Conservation (phyloP, 2,329 filamentous ascomycete genomes). For the Dothiorella sarmentorum region DNA sequence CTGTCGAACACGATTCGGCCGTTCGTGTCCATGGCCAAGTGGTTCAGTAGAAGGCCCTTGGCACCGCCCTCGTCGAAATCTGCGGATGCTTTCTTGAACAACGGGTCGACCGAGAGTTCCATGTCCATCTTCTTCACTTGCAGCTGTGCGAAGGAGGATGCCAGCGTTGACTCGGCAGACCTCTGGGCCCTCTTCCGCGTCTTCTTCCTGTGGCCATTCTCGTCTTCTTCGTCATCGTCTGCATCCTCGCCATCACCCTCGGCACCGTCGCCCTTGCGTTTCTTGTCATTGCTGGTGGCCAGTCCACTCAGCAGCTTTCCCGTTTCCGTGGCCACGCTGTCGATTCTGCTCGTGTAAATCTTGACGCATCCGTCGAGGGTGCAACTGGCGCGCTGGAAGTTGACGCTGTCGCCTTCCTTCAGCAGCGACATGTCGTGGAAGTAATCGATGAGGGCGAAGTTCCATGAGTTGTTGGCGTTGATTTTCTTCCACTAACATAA, state of each 20-base stretch:
- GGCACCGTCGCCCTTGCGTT: slow-evolving; percentile 32
- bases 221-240: slow-evolving; percentile 64
- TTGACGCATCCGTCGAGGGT: slow-evolving; percentile 98
- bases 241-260: slow-evolving; percentile 47
- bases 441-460: slow-evolving; percentile 99
- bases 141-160: slow-evolving; percentile 79
- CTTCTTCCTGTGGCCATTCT: slow-evolving; percentile 56
- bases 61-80: slow-evolving; percentile 98
- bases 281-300: slow-evolving; percentile 70
- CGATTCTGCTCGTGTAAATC: slow-evolving; percentile 97
- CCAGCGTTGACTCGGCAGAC: slow-evolving; percentile 89
- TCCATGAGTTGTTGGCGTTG: slow-evolving; percentile 97
- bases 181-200: slow-evolving; percentile 74
- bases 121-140: slow-evolving; percentile 97
- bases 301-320: slow-evolving; percentile 91
- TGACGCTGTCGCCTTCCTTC: slow-evolving; percentile 94
- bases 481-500: slow-evolving; percentile 53
- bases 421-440: slow-evolving; percentile 98
- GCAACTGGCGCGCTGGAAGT: slow-evolving; percentile 97
- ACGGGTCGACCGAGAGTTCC: slow-evolving; percentile 90
- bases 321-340: slow-evolving; percentile 96
- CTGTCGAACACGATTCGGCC: slow-evolving; percentile 98
- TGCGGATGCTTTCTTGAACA: slow-evolving; percentile 99
- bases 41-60: slow-evolving; percentile 90
- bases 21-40: slow-evolving; percentile 88